Evolutionary conservation across 2,329 filamentous ascomycete species (phyloP).

Genomic region (Colletotrichum costaricense): DNA sequence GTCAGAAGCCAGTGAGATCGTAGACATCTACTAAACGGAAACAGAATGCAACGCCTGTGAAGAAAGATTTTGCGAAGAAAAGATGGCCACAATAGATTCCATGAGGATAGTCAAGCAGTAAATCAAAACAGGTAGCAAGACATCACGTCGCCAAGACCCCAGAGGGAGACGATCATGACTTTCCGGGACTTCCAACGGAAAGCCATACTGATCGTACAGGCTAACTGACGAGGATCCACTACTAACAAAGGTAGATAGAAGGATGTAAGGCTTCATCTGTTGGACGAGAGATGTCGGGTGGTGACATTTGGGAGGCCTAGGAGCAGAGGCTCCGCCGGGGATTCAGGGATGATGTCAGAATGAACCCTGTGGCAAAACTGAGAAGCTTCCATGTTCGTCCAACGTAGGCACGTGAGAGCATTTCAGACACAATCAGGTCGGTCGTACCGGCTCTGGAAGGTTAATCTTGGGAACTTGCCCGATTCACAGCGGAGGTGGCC

Average conservation of each 20-base stretch:
- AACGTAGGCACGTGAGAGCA: background rate
- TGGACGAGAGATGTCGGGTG: background rate
- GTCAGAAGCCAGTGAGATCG: background rate
- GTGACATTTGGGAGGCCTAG: background rate
- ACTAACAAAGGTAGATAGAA: background rate
- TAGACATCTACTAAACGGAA: too few relatives aligned
- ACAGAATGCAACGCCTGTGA: too few relatives aligned
- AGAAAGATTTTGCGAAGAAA: background rate
- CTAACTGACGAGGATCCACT: background rate
- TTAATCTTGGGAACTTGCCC: background rate
- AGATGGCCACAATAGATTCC: too few relatives aligned
- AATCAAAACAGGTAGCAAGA: background rate
- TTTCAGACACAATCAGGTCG: too few relatives aligned
- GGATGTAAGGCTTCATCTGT: background rate
- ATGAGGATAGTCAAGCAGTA: background rate
- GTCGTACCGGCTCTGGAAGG: background rate
- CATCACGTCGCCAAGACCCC: slow-evolving; percentile 6
- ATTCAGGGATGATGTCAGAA: slow-evolving; percentile 21
- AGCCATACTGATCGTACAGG: too few relatives aligned
- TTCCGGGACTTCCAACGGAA: background rate
- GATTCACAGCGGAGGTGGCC: background rate
- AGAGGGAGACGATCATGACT: slow-evolving; percentile 9
- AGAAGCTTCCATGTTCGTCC: background rate
- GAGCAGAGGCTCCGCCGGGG: slow-evolving; percentile 12
- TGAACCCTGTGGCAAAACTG: slow-evolving; percentile 27